Base-by-base conservation (phyloP, 2,329 filamentous ascomycete genomes). In the Xylaria sp. region DNA sequence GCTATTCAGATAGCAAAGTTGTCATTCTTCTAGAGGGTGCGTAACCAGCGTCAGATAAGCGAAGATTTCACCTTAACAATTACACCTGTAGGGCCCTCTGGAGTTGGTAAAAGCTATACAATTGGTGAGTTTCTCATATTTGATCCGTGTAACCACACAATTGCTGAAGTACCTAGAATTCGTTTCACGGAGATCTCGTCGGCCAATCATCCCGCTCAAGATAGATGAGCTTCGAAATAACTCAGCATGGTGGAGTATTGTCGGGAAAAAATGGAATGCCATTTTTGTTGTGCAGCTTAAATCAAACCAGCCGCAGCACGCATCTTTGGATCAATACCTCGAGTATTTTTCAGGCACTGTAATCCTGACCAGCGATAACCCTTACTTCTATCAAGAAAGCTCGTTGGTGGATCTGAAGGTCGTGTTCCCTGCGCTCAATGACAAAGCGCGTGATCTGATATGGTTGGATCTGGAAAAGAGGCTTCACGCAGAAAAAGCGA, bases 1-100 rank as follows among this genome's bases (percentile, higher is more conserved):
- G 19, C 6, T 28, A 7, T 1, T 31, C 23, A 23, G 21, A 12
- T 8, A 14, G 21, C 11, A 49, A 49, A 12, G 7, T 23, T 2
- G 12, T 47, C 21, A 60, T 60, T 17, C 31, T 31, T 60, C 7
- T 60, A 11, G 19, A 54, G 1, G 57, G 57, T 60, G 12, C 23
- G 42, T 42, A 33, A 4, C 4, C 28, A 4, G n/a, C 33, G 9
- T 42, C 15, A 38, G 38, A 45, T 1, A 12, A 35, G 1, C 15
- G 35, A 7, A 21, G 11, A 5, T 12, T 19, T 46, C 6, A n/a
- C n/a, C 4, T 21, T 31, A 4, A 42, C 38, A 17, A 21, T 54
- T 2, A 54, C 40, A 15, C 9, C 4, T 47, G 31, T 40, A 60
- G 57, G 57, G 2, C 19, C 31, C 7, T 17, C 57, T 15, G 49